A percentile compares a stretch with the other conserved stretches of the same genome.
Evolutionary conservation across 2,329 filamentous ascomycete species (phyloP).

Genomic region (Alternaria viburni): DNA sequence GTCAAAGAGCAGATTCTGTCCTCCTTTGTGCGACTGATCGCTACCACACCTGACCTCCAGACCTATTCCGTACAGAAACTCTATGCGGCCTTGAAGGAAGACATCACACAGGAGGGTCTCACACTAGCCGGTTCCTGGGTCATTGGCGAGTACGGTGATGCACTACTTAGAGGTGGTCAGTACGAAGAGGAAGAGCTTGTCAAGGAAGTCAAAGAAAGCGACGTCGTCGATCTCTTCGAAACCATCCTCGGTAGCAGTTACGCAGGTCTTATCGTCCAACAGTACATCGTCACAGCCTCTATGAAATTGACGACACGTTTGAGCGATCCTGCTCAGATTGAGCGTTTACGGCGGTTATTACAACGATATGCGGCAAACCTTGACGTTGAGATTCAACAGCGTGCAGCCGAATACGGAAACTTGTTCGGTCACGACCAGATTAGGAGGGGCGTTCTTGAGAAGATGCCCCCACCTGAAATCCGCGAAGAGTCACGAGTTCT

Average conservation of each 20-base stretch:
- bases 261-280: conserved; percentile 85
- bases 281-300: conserved; percentile 93
- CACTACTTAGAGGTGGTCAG: conserved; percentile 83
- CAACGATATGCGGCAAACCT: conserved; percentile 81
- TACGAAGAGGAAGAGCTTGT: conserved; percentile 95
- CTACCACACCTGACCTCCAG: conserved; percentile 91
- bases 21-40: conserved; percentile 93
- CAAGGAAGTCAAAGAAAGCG: conserved; percentile 79
- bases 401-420: conserved; percentile 93
- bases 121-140: conserved; percentile 95
- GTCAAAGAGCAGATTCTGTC: conserved; percentile 98
- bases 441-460: conserved; percentile 87
- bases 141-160: conserved; percentile 95
- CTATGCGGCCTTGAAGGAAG: conserved; percentile 87
- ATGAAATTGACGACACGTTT: conserved; percentile 95
- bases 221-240: conserved; percentile 90
- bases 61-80: conserved; percentile 97
- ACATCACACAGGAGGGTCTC: conserved; percentile 96
- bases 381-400: conserved; percentile 94
- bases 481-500: conserved; percentile 92
- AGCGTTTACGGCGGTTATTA: conserved; percentile 80
- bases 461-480: conserved; percentile 97
- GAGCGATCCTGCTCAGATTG: conserved; percentile 81
- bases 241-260: conserved; percentile 95
- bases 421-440: conserved; percentile 91